Percentiles rank a stretch among this genome's conserved stretches.
phyloP scores from a whole-genome alignment of 257 asterid species.

The Prunella vulgaris region DNA sequence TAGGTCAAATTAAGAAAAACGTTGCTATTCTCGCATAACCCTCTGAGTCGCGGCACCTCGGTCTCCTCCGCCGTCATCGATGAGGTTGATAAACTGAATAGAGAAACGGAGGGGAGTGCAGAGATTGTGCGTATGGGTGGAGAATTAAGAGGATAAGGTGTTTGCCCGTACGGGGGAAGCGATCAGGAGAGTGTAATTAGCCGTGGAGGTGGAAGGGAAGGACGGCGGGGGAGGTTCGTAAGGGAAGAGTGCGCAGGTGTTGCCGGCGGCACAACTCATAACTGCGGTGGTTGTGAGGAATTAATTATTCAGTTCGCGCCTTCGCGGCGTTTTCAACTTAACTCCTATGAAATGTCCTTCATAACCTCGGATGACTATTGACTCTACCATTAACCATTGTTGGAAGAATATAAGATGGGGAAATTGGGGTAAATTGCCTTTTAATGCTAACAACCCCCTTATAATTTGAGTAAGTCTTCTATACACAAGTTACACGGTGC shows the following conservation, averaged over 20 bases:
- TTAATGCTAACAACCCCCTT: too few relatives aligned
- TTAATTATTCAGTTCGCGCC: not conserved
- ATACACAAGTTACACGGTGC: too few relatives aligned
- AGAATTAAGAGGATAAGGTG: conserved; percentile 13
- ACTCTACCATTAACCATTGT: too few relatives aligned
- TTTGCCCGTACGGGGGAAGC: conserved; percentile 8
- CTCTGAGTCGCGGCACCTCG: conserved; percentile 34
- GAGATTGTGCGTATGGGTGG: conserved; percentile 15
- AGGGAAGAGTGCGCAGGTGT: conserved; percentile 20
- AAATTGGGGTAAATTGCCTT: too few relatives aligned
- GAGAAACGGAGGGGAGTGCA: conserved; percentile 31
- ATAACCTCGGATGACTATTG: not conserved
- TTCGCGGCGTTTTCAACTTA: conserved; percentile 16
- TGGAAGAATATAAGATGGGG: too few relatives aligned
- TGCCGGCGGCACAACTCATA: conserved; percentile 53
- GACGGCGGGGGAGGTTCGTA: conserved; percentile 17
- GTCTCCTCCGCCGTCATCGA: conserved; percentile 17
- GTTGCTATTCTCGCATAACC: conserved; percentile 27
- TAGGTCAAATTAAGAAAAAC: conserved; percentile 39
- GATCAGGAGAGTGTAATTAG: conserved; percentile 8
- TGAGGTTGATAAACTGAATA: not conserved
- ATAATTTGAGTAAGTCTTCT: too few relatives aligned
- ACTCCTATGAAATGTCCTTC: not conserved
- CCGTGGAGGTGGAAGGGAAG: conserved; percentile 17
- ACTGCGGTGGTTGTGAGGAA: conserved; percentile 13